Conservation (phyloP, 1,284 basidiomycete genomes). For the Leccinum pallidistipes region DNA sequence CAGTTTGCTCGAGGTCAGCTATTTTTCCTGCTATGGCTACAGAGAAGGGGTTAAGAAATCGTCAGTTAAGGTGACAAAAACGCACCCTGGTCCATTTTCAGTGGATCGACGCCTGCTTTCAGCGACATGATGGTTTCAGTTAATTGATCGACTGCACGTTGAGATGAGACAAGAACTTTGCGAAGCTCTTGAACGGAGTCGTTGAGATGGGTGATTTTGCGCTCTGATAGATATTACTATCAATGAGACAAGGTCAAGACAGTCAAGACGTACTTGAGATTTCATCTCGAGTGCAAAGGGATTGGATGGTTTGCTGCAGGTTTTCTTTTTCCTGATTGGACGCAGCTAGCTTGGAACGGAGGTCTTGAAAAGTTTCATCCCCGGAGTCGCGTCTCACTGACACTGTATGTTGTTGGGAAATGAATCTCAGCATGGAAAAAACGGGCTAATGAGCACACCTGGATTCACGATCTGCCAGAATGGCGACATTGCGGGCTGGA, state of each 20-base stretch:
- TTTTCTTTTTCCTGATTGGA: not conserved
- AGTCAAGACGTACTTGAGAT: not conserved
- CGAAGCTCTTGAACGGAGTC: not conserved
- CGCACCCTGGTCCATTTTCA: not conserved
- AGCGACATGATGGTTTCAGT: not conserved
- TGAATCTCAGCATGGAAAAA: no score
- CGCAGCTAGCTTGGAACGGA: not conserved
- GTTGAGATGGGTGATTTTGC: not conserved
- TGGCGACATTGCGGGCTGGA: no score
- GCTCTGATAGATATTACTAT: not conserved
- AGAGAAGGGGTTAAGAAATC: not conserved
- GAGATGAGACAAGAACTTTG: not conserved
- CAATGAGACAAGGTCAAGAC: not conserved
- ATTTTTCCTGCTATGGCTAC: not conserved
- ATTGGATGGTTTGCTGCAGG: not conserved
- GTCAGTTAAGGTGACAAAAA: not conserved
- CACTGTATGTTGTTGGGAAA: no score
- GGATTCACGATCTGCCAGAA: fast-evolving
- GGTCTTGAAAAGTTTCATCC: not conserved
- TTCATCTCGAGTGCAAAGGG: not conserved
- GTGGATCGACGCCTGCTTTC: not conserved
- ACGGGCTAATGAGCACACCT: no score
- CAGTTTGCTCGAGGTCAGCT: not conserved
- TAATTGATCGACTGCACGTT: not conserved
- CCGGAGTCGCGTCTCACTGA: no score